phyloP scores from a whole-genome alignment of 495 filamentous ascomycete species.

The Aspergillus saccharolyticus region DNA sequence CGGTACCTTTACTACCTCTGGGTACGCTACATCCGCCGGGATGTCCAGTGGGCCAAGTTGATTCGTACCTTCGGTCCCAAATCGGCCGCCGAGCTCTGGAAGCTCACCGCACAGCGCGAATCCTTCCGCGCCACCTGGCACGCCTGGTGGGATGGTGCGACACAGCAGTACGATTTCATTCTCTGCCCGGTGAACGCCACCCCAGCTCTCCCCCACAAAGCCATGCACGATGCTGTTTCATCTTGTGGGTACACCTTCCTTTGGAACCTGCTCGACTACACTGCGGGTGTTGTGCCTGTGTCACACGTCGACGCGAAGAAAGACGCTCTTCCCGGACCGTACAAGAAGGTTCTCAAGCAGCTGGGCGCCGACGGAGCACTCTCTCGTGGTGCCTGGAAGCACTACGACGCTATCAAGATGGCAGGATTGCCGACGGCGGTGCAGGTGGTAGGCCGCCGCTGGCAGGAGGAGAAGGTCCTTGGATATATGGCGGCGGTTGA shows the following conservation, averaged over 20 bases:
- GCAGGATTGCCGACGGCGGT: constrained; percentile 81
- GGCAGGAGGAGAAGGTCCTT: constrained; percentile 91
- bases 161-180: constrained; percentile 67
- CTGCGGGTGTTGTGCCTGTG: constrained; percentile 77
- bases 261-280: constrained; percentile 92
- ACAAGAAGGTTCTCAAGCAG: constrained; percentile 44
- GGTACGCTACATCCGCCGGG: constrained; percentile 74
- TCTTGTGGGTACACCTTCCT: constrained; percentile 94
- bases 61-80: constrained; percentile 66
- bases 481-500: constrained; percentile 78
- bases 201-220: constrained; percentile 81
- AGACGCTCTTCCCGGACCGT: constrained; percentile 57
- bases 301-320: constrained; percentile 70
- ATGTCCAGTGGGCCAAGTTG: constrained; percentile 72
- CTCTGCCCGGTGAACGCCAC: constrained; percentile 84
- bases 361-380: constrained; percentile 62
- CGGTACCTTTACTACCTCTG: constrained; percentile 87
- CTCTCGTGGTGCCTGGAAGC: constrained; percentile 76
- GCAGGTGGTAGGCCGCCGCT: constrained; percentile 76
- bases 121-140: constrained; percentile 71
- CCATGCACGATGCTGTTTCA: constrained; percentile 79
- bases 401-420: constrained; percentile 82
- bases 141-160: constrained; percentile 71
- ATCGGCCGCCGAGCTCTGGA: constrained; percentile 73
- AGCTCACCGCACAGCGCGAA: constrained; percentile 71